These are phyloP conservation scores for Pseudonitzschia delicatissima DNA, from an alignment of 108 stramenopile species.

Conservation along the genomic window DNA sequence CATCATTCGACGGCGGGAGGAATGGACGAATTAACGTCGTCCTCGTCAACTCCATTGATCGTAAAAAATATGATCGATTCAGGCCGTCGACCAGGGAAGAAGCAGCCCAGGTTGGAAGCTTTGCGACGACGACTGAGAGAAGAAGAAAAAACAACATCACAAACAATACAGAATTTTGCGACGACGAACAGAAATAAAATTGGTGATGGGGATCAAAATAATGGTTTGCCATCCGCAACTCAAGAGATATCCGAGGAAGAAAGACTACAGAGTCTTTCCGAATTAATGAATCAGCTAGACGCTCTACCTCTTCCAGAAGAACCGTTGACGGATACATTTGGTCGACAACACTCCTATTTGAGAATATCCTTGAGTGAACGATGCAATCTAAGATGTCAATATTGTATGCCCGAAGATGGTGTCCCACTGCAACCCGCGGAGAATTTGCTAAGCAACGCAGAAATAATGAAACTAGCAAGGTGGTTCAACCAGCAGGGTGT, in stretches of 20 bases:
- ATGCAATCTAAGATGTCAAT: constrained; percentile 95
- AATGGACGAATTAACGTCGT: neutral
- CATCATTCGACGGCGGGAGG: constrained; percentile 4
- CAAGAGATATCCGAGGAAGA: neutral
- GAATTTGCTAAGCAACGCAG: constrained; percentile 75
- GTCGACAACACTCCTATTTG: constrained; percentile 92
- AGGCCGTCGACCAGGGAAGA: neutral
- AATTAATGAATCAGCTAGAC: constrained; percentile 18
- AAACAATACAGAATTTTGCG: neutral
- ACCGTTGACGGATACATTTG: constrained; percentile 75
- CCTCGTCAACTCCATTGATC: constrained; percentile 10
- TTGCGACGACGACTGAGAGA: constrained; percentile 25
- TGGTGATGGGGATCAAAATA: neutral
- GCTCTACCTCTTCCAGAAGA: constrained; percentile 29
- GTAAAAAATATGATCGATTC: constrained; percentile 6
- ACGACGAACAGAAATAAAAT: neutral
- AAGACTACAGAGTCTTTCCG: constrained; percentile 1
- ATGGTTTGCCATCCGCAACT: neutral
- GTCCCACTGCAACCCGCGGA: constrained; percentile 69
- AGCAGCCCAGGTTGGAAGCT: constrained; percentile 30
- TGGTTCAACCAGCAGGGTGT: constrained; percentile 84
- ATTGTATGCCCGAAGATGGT: constrained; percentile 99
- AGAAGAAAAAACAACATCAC: constrained; percentile 9
- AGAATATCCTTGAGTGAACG: constrained; percentile 95
- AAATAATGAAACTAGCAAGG: constrained; percentile 76